Evolutionary conservation across 1,284 basidiomycete species (phyloP), one percentile per base, ranked within the genome.

Genomic region (Porodaedalea pini): DNA sequence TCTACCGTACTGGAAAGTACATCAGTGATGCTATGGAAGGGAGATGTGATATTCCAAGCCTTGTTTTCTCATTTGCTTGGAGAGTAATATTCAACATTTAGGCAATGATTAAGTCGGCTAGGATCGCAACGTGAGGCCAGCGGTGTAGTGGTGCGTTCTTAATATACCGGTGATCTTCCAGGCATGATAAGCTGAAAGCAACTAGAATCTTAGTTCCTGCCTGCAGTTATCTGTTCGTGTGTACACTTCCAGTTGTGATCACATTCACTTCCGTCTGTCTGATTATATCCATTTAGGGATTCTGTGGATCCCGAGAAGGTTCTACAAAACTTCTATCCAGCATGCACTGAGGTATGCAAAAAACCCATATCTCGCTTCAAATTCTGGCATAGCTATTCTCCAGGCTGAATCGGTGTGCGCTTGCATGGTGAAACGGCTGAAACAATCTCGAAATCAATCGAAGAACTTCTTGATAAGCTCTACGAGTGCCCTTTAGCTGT

Each of bases 321-420:
- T 3, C 60, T 65, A 27, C 51, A 52, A 2, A 61, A 66, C 48
- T 68, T 68, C 56, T 40, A 62, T 27, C 48, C 51, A 4, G 58
- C 61, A 8, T 68, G 67, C 44, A 53, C 56, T 8, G 37, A 61
- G 43, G 65, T 64, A 27, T 34, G 60, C 43, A 23, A 21, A 3
- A 13, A 5, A 43, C 17, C 19, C 17, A 15, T 36, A 32, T 31
- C 29, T 17, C 11, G 13, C 39, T 43, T 51, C 10, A 29, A 21
- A 25, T 25, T 15, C 54, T 4, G 34, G 44, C 17, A 32, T 19
- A 55, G 15, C 10, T 31, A 56, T 8, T 27, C 7, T 17, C 19
- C 41, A 67, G 66, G 66, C 62, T 48, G 67, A 54, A 53, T 5
- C 65, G 62, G n/a, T 68, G 67, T 41, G 62, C 62, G 13, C 60